A percentile compares a stretch with the other conserved stretches of the same genome.
These are phyloP conservation scores for Agastache rugosa DNA, from an alignment of 257 asterid species.

Conservation along the genomic window DNA sequence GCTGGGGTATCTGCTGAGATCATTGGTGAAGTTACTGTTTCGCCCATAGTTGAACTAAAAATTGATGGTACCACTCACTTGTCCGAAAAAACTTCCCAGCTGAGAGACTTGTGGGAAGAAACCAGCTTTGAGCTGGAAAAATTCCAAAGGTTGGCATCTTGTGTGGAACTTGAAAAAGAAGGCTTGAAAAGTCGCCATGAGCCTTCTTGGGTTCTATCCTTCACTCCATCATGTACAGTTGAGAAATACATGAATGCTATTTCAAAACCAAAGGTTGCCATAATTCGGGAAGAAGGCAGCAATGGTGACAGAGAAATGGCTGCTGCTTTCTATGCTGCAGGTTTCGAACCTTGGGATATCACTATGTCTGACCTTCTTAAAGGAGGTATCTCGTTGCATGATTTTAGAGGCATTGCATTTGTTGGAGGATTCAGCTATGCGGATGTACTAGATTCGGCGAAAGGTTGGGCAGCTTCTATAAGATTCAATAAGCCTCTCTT, in stretches of 20 bases:
- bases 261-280: conserved; percentile 85
- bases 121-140: conserved; percentile 85
- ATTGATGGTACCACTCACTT: conserved; percentile 63
- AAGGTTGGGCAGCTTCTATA: conserved; percentile 96
- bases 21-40: conserved; percentile 67
- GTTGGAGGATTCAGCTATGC: conserved; percentile 98
- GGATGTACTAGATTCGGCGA: conserved; percentile 92
- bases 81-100: conserved; percentile 59
- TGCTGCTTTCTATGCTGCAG: conserved; percentile 88
- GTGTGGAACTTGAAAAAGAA: conserved; percentile 80
- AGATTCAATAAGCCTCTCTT: conserved; percentile 75
- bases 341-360: conserved; percentile 96
- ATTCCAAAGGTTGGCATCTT: conserved; percentile 74
- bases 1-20: conserved; percentile 58
- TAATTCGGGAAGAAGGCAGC: conserved; percentile 95
- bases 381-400: conserved; percentile 54
- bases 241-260: conserved; percentile 53
- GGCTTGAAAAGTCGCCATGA: conserved; percentile 69
- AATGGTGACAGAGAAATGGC: conserved; percentile 98
- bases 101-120: conserved; percentile 93
- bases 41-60: conserved; percentile 58
- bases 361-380: conserved; percentile 92
- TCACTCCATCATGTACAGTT: conserved; percentile 64
- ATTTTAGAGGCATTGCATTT: conserved; percentile 75
- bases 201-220: conserved; percentile 80